phyloP scores from a whole-genome alignment of 345 rosid species.

The Eucalyptus grandis region DNA sequence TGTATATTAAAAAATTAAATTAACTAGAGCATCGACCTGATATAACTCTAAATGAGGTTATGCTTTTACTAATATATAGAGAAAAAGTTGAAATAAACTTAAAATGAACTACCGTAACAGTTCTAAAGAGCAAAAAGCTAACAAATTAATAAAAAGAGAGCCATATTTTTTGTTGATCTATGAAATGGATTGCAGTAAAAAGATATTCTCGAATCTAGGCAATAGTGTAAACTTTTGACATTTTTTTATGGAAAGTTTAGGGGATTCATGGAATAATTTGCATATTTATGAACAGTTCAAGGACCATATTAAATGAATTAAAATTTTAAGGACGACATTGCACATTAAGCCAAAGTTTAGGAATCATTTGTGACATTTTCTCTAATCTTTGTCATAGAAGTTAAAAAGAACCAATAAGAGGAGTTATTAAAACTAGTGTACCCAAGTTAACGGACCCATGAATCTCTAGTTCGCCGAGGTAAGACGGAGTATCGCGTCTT shows the following conservation, averaged over 20 bases:
- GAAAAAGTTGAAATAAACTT: background rate
- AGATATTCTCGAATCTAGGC: background rate
- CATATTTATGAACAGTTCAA: background rate
- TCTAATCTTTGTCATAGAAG: background rate
- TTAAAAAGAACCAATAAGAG: background rate
- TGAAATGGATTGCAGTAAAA: background rate
- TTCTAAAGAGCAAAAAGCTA: background rate
- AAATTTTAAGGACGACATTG: background rate
- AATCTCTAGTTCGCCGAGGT: background rate
- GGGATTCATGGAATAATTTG: background rate
- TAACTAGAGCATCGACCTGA: background rate
- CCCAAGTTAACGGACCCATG: rapidly evolving
- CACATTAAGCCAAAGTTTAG: background rate
- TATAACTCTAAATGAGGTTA: background rate
- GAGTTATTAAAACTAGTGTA: background rate
- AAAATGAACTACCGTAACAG: background rate
- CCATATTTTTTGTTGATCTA: background rate
- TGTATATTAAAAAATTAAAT: background rate
- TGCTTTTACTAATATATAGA: background rate
- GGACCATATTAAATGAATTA: background rate
- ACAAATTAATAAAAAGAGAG: background rate
- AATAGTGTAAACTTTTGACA: background rate
- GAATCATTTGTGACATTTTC: background rate
- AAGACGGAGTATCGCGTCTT: background rate
- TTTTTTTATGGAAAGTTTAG: background rate